Conservation (phyloP, 2,329 filamentous ascomycete genomes). For the Penicillium digitatum region DNA sequence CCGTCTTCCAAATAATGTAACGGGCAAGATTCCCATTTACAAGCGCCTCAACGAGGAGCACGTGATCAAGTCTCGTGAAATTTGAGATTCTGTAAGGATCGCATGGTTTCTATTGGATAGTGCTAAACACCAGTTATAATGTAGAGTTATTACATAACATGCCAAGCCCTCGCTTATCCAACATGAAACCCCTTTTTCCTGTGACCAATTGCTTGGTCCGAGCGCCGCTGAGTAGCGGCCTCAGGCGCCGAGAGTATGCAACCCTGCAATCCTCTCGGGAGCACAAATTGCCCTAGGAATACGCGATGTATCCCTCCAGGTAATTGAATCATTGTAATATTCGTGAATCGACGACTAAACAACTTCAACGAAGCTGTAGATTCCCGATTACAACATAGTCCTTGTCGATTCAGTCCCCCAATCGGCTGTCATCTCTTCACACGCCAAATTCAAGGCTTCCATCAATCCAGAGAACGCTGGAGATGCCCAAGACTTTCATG, state of each 20-base stretch:
- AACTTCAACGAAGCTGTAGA: background rate
- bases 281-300: background rate
- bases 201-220: too few relatives aligned
- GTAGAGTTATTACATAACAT: too few relatives aligned
- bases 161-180: too few relatives aligned
- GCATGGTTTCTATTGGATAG: too few relatives aligned
- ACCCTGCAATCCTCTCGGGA: too few relatives aligned
- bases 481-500: constrained; percentile 1
- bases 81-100: too few relatives aligned
- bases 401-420: background rate
- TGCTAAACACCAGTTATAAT: too few relatives aligned
- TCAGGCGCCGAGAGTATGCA: too few relatives aligned
- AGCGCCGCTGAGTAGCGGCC: too few relatives aligned
- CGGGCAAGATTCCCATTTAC: background rate
- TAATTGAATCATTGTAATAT: background rate
- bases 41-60: background rate
- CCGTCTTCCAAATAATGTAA: background rate
- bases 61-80: background rate
- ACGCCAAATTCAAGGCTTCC: background rate
- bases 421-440: background rate
- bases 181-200: too few relatives aligned
- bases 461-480: background rate
- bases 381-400: constrained; percentile 1
- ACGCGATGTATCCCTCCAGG: background rate
- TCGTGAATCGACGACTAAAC: background rate